Conservation (phyloP, 1,139 yeast species). For the Magnusiomyces suaveolens region DNA sequence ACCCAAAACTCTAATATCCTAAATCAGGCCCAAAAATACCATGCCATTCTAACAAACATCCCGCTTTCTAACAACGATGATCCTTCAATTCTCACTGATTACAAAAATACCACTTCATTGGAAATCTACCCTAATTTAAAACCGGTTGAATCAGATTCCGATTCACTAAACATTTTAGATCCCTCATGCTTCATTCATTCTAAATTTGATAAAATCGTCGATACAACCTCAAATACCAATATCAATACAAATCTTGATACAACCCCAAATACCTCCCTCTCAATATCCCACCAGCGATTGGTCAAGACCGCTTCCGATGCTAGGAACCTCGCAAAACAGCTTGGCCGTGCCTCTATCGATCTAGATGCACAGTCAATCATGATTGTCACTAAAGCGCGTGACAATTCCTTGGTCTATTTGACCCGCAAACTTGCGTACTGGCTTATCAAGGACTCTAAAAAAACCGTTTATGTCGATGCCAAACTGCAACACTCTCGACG, state of each 20-base stretch:
- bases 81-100: background rate
- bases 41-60: background rate
- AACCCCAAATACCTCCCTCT: constrained; percentile 14
- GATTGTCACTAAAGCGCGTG: constrained; percentile 81
- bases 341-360: constrained; percentile 64
- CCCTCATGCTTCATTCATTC: constrained; percentile 18
- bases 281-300: constrained; percentile 19
- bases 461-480: constrained; percentile 57
- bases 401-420: constrained; percentile 60
- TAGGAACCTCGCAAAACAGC: constrained; percentile 63
- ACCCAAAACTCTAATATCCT: too few relatives aligned
- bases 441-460: constrained; percentile 37
- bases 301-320: constrained; percentile 83
- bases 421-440: constrained; percentile 75
- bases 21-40: background rate
- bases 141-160: background rate
- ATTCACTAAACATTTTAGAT: background rate
- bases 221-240: constrained; percentile 16
- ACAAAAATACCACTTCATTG: background rate
- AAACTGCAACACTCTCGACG: constrained; percentile 52
- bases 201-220: constrained; percentile 23
- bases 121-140: background rate
- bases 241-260: background rate
- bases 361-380: constrained; percentile 59
- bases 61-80: background rate